phyloP scores from a whole-genome alignment of 2,329 filamentous ascomycete species.

The Teratosphaeria destructans region DNA sequence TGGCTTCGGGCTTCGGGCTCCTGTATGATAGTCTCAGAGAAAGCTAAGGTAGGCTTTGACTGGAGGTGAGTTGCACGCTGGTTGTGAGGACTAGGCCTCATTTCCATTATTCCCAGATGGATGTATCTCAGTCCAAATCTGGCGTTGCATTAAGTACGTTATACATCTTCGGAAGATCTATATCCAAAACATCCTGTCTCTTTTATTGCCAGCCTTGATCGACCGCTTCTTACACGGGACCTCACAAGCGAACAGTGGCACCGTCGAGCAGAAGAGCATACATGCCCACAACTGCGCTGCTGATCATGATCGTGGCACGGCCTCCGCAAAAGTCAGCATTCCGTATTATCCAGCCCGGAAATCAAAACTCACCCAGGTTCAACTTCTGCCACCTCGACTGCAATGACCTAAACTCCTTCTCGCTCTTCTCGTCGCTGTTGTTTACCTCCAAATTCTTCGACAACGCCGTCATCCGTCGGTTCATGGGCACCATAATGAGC shows the following conservation, averaged over 20 bases:
- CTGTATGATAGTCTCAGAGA: neutral
- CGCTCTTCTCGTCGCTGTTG: slow-evolving; percentile 14
- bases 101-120: neutral
- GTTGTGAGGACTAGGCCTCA: too few species aligned
- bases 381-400: slow-evolving; percentile 19
- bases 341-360: neutral
- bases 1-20: slow-evolving; percentile 1
- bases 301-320: slow-evolving; percentile 7
- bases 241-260: slow-evolving; percentile 27
- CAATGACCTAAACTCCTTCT: slow-evolving; percentile 18
- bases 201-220: neutral
- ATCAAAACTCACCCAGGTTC: slow-evolving; percentile 16
- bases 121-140: neutral
- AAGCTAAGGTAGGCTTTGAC: neutral
- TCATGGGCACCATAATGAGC: slow-evolving; percentile 22
- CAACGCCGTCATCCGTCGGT: slow-evolving; percentile 18
- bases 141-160: neutral
- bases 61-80: neutral
- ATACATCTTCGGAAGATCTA: neutral
- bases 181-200: neutral
- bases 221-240: neutral
- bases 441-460: slow-evolving; percentile 16
- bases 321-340: neutral
- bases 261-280: slow-evolving; percentile 10
- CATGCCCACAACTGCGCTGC: slow-evolving; percentile 6